phyloP scores from a whole-genome alignment of 805 yeast species.

The Pichia phayaonensis region DNA sequence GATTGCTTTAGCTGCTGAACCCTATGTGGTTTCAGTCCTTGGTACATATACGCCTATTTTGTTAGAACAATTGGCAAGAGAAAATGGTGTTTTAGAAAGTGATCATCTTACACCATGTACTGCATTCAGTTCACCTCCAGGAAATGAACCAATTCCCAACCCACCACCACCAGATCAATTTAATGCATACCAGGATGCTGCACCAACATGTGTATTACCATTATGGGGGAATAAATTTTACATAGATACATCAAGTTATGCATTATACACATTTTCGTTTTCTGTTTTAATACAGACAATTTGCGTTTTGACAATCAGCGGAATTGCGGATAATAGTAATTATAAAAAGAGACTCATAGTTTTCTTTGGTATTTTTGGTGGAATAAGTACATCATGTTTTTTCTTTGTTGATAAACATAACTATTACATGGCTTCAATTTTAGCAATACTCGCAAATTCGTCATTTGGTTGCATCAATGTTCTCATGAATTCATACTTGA shows the following conservation, averaged over 20 bases:
- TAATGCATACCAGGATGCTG: not conserved
- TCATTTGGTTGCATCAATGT: conserved; percentile 75
- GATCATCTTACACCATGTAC: conserved; percentile 55
- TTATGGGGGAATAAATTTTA: conserved; percentile 28
- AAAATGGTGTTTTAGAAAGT: conserved; percentile 55
- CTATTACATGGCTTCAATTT: conserved; percentile 42
- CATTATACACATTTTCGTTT: conserved; percentile 63
- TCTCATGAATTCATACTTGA: conserved; percentile 69
- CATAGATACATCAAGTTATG: conserved; percentile 67
- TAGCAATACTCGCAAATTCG: conserved; percentile 57
- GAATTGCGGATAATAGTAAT: conserved; percentile 58
- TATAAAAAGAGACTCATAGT: conserved; percentile 51
- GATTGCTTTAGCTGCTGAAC: conserved; percentile 51
- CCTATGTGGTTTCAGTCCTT: conserved; percentile 71
- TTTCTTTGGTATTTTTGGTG: conserved; percentile 52
- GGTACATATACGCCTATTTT: conserved; percentile 71
- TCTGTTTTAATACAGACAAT: conserved; percentile 70
- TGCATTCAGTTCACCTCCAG: conserved; percentile 7
- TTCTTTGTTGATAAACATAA: conserved; percentile 31
- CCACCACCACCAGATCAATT: conserved; percentile 26
- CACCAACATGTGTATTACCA: conserved; percentile 28
- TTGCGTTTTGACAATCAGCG: conserved; percentile 64
- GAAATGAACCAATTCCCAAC: conserved; percentile 25
- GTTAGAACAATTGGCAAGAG: conserved; percentile 64
- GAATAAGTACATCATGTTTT: conserved; percentile 43